Evolutionary conservation across 352 stramenopile species (phyloP).

Genomic region (Pythium dissimile): DNA sequence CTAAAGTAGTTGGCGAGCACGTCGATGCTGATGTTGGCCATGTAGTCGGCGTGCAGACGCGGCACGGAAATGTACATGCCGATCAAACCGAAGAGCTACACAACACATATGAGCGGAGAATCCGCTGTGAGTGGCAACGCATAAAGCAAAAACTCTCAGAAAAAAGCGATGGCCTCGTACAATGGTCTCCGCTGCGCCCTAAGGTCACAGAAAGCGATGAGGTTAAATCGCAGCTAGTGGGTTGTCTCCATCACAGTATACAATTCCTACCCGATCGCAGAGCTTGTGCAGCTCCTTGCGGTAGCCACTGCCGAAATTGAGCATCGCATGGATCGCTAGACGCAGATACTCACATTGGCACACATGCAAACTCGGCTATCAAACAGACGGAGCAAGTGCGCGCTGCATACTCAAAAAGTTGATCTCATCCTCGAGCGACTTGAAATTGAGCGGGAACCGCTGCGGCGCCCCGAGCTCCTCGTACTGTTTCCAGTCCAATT

Average conservation of each 20-base stretch:
- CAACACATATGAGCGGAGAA: neutral
- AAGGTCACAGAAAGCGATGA: neutral
- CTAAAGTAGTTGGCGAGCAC: slow-evolving; percentile 69
- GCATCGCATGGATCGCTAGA: slow-evolving; percentile 54
- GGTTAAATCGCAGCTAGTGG: neutral
- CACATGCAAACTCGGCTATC: neutral
- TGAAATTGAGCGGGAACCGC: slow-evolving; percentile 77
- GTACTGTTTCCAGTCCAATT: slow-evolving; percentile 55
- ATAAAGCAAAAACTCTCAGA: neutral
- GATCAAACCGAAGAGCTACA: slow-evolving; percentile 75
- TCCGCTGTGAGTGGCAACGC: neutral
- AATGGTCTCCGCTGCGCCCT: slow-evolving; percentile 77
- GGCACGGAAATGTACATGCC: slow-evolving; percentile 82
- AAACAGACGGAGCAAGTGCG: neutral
- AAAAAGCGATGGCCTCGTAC: slow-evolving; percentile 22
- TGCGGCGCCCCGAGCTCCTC: slow-evolving; percentile 36
- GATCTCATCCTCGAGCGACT: slow-evolving; percentile 64
- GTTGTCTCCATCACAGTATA: neutral
- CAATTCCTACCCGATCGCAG: slow-evolving; percentile 38
- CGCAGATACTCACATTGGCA: neutral
- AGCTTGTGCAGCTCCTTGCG: slow-evolving; percentile 78
- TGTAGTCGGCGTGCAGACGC: slow-evolving; percentile 55
- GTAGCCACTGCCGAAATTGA: slow-evolving; percentile 82
- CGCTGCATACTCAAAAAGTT: slow-evolving; percentile 65
- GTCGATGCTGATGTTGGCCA: slow-evolving; percentile 60